These are phyloP conservation scores for Ascochyta viciae-villosae DNA, from an alignment of 2,329 filamentous ascomycete species.

Conservation along the genomic window DNA sequence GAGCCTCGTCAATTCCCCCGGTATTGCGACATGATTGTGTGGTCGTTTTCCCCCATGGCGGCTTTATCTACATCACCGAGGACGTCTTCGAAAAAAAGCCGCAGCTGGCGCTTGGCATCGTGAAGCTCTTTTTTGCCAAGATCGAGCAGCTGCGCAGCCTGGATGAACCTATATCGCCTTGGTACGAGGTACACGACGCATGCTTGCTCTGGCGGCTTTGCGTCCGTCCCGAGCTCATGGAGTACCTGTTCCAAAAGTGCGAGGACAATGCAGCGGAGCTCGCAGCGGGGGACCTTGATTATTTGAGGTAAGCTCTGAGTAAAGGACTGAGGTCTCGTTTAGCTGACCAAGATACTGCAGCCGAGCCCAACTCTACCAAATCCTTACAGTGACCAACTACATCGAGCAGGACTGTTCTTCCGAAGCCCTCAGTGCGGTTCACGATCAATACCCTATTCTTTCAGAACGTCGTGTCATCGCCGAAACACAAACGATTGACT, in stretches of 20 bases:
- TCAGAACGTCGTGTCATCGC: slow-evolving; percentile 33
- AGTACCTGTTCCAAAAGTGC: slow-evolving; percentile 30
- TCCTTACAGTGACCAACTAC: slow-evolving; percentile 29
- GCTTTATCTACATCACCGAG: slow-evolving; percentile 53
- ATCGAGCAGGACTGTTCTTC: slow-evolving; percentile 35
- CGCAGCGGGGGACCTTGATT: slow-evolving; percentile 24
- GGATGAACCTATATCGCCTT: slow-evolving; percentile 20
- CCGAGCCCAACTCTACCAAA: slow-evolving; percentile 33
- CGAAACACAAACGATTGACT: slow-evolving; percentile 28
- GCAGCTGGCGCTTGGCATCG: slow-evolving; percentile 44
- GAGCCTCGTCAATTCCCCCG: slow-evolving; percentile 20
- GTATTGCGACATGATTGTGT: slow-evolving; percentile 33
- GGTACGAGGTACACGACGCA: slow-evolving; percentile 30
- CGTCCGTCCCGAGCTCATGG: slow-evolving; percentile 41
- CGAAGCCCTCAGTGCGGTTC: slow-evolving; percentile 11
- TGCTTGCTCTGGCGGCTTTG: slow-evolving; percentile 43
- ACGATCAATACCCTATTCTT: slow-evolving; percentile 41
- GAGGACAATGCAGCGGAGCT: slow-evolving; percentile 28
- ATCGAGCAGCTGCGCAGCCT: slow-evolving; percentile 29
- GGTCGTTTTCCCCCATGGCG: slow-evolving; percentile 49
- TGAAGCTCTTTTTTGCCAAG: slow-evolving; percentile 45
- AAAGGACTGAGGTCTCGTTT: neutral
- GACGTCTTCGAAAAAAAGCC: slow-evolving; percentile 52
- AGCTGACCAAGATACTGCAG: slow-evolving; percentile 17
- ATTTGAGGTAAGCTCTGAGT: slow-evolving; percentile 20